Conservation (phyloP, 139 green algal species). For the Penium margaritaceum region DNA sequence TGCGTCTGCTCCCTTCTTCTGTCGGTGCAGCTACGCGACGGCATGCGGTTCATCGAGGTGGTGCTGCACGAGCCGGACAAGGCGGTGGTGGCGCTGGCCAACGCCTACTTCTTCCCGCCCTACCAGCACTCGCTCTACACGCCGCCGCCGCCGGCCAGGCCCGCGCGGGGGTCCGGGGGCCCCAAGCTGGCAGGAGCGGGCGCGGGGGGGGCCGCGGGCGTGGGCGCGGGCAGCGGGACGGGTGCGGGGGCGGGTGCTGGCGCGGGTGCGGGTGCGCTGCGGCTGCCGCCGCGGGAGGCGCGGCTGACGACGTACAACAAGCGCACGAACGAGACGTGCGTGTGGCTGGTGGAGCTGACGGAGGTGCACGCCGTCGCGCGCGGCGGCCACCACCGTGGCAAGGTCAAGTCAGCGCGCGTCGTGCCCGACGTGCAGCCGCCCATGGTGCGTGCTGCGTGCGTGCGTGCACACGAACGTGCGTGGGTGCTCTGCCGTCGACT, state of each 20-base stretch:
- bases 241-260: not conserved
- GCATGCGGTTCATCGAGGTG: conserved; percentile 38
- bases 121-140: conserved; percentile 15
- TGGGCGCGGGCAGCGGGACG: too few species aligned
- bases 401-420: conserved; percentile 13
- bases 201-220: not conserved
- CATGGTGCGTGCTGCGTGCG: conserved; percentile 21
- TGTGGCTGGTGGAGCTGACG: conserved; percentile 32
- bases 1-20: conserved; percentile 4
- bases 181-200: not conserved
- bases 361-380: conserved; percentile 14
- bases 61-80: conserved; percentile 33
- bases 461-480: not conserved
- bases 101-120: conserved; percentile 39
- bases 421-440: conserved; percentile 41
- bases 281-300: conserved; percentile 30
- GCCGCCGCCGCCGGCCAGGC: not conserved
- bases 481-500: too few species aligned
- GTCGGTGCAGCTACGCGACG: conserved; percentile 28
- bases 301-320: conserved; percentile 39
- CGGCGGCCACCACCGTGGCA: conserved; percentile 18
- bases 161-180: not conserved
- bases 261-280: not conserved
- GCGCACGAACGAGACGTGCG: conserved; percentile 30
- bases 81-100: conserved; percentile 35